Percentiles rank a stretch among this genome's conserved stretches.
These are phyloP conservation scores for Capsicum rhomboideum DNA, from an alignment of 257 asterid genomes.

Conservation along the genomic window DNA sequence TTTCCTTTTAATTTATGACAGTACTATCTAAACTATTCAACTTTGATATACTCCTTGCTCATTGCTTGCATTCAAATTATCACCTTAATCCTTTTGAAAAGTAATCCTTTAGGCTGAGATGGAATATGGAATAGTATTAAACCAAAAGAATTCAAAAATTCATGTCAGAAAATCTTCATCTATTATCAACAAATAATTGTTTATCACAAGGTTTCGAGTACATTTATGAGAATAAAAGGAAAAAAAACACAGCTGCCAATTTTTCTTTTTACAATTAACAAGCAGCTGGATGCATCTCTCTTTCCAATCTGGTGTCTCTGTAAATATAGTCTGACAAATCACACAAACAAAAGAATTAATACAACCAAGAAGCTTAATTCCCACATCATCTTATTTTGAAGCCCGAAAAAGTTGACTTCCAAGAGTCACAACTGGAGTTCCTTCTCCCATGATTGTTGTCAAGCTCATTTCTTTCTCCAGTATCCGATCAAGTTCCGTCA, in stretches of 20 bases:
- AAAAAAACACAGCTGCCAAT: slow-evolving; percentile 45
- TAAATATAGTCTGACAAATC: slow-evolving; percentile 2
- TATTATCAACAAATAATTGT: slow-evolving; percentile 12
- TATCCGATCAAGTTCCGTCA: slow-evolving; percentile 66
- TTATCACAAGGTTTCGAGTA: slow-evolving; percentile 24
- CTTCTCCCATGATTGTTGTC: slow-evolving; percentile 92
- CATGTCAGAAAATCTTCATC: neutral
- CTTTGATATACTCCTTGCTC: neutral
- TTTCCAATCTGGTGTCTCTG: slow-evolving; percentile 7
- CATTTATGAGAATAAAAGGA: slow-evolving; percentile 3
- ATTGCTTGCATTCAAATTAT: neutral
- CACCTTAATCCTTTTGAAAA: neutral
- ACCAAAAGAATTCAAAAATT: neutral
- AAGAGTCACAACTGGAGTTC: slow-evolving; percentile 74
- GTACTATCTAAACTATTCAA: neutral
- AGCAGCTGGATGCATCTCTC: slow-evolving; percentile 44
- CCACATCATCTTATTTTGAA: slow-evolving; percentile 28
- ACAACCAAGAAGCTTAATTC: neutral
- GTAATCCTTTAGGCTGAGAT: too few relatives aligned
- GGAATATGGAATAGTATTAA: neutral
- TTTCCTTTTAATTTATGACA: too few relatives aligned
- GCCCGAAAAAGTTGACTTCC: slow-evolving; percentile 91
- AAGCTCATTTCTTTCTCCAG: slow-evolving; percentile 85
- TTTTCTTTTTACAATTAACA: slow-evolving; percentile 56
- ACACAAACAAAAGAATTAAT: slow-evolving; percentile 12